These are phyloP conservation scores for Amanita muscaria DNA, from an alignment of 768 basidiomycete genomes.

Conservation along the genomic window DNA sequence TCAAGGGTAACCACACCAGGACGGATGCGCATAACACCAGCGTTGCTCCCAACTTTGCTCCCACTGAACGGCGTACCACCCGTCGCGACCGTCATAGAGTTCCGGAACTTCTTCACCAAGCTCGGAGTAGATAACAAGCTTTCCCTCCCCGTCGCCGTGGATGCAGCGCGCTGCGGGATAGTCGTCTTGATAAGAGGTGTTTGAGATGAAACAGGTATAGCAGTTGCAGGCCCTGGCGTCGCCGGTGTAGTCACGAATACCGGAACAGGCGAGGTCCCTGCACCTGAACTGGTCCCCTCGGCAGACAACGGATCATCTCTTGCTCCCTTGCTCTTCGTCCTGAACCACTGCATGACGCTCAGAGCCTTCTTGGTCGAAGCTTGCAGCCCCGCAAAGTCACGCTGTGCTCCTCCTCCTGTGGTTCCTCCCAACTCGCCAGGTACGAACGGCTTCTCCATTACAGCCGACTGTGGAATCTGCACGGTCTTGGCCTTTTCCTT, in stretches of 20 bases:
- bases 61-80: constrained; percentile 22
- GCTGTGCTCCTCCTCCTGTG: too few relatives aligned
- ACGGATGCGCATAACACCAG: constrained; percentile 65
- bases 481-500: constrained; percentile 13
- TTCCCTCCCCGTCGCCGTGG: constrained; percentile 32
- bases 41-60: constrained; percentile 17
- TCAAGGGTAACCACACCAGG: constrained; percentile 84
- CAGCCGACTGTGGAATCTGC: background rate
- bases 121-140: constrained; percentile 34
- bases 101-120: constrained; percentile 40
- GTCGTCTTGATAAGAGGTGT: constrained; percentile 24
- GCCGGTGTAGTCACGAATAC: constrained; percentile 33
- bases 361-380: constrained; percentile 83
- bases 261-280: constrained; percentile 23
- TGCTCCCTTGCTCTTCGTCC: constrained; percentile 51
- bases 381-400: constrained; percentile 32
- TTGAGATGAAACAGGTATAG: constrained; percentile 16
- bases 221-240: constrained; percentile 13
- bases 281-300: constrained; percentile 11
- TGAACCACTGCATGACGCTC: constrained; percentile 99
- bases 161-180: constrained; percentile 38
- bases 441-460: constrained; percentile 9
- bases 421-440: constrained; percentile 21
- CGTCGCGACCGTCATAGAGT: constrained; percentile 32
- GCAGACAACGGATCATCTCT: constrained; percentile 21